Evolutionary conservation across 2,329 filamentous ascomycete genomes (phyloP).

Genomic region (Xylaria arbuscula): DNA sequence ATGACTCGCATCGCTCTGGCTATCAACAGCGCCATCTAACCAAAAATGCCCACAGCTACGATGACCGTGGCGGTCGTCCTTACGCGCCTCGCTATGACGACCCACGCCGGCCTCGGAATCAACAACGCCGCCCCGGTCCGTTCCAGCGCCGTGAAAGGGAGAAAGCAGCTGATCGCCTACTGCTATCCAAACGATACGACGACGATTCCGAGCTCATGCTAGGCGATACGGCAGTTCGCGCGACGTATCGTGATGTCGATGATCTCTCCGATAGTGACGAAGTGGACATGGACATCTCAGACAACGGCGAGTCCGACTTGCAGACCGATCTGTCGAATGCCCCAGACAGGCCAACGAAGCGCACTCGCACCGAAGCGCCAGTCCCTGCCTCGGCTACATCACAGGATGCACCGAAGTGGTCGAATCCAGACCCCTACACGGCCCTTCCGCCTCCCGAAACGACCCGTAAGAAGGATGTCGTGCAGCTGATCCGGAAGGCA

Average conservation of each 20-base stretch:
- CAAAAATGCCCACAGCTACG: constrained; percentile 32
- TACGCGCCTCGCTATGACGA: constrained; percentile 36
- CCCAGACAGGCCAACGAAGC: constrained; percentile 58
- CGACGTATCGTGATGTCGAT: constrained; percentile 66
- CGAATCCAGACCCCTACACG: constrained; percentile 94
- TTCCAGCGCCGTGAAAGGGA: constrained; percentile 22
- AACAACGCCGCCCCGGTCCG: constrained; percentile 21
- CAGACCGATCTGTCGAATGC: constrained; percentile 48
- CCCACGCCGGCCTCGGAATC: constrained; percentile 24
- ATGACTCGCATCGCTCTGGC: constrained; percentile 29
- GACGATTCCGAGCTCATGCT: constrained; percentile 59
- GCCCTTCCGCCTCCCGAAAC: constrained; percentile 81
- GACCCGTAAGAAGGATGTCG: constrained; percentile 83
- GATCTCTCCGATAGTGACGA: constrained; percentile 73
- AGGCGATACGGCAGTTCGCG: constrained; percentile 57
- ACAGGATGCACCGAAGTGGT: constrained; percentile 80
- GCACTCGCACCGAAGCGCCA: constrained; percentile 51
- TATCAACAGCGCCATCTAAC: constrained; percentile 12
- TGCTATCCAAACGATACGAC: constrained; percentile 59
- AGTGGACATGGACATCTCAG: constrained; percentile 72
- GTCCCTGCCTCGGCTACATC: constrained; percentile 47
- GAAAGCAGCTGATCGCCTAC: constrained; percentile 52
- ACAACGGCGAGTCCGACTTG: constrained; percentile 51
- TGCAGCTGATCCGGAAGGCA: constrained; percentile 91
- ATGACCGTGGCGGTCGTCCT: constrained; percentile 28